Evolutionary conservation across 108 stramenopile species (phyloP).

Genomic region (Epithemia pelagica): DNA sequence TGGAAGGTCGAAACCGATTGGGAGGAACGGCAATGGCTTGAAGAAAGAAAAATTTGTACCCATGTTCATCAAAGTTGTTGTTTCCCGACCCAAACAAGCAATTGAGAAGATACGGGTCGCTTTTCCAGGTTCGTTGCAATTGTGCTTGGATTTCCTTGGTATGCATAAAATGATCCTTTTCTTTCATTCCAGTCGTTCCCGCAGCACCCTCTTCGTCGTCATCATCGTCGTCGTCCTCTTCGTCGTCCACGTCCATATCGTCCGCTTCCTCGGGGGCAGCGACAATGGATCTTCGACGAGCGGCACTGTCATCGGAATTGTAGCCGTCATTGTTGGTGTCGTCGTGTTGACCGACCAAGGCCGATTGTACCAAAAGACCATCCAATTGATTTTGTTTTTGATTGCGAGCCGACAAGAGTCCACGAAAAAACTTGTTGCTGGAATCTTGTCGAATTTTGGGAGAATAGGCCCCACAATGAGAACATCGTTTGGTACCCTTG

Average conservation of each 20-base stretch:
- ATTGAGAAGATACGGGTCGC: slow-evolving; percentile 49
- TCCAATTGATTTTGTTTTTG: slow-evolving; percentile 49
- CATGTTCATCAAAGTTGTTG: slow-evolving; percentile 24
- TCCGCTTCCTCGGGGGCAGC: slow-evolving; percentile 19
- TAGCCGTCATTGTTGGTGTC: slow-evolving; percentile 16
- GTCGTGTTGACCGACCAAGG: slow-evolving; percentile 19
- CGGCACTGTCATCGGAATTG: slow-evolving; percentile 22
- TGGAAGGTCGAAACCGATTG: slow-evolving; percentile 93
- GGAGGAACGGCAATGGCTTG: slow-evolving; percentile 90
- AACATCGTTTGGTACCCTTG: slow-evolving; percentile 57
- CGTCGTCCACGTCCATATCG: slow-evolving; percentile 24
- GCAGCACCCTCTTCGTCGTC: slow-evolving; percentile 40
- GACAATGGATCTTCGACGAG: slow-evolving; percentile 15
- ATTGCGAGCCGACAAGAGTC: slow-evolving; percentile 30
- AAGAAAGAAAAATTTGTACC: slow-evolving; percentile 82
- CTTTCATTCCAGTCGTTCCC: slow-evolving; percentile 27
- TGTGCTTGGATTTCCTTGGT: slow-evolving; percentile 91
- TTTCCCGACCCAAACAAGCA: slow-evolving; percentile 61
- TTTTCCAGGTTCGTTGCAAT: slow-evolving; percentile 80
- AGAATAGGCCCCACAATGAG: slow-evolving; percentile 81
- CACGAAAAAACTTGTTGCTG: slow-evolving; percentile 90
- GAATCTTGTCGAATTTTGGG: slow-evolving; percentile 93
- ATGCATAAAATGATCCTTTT: slow-evolving; percentile 70
- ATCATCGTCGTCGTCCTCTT: slow-evolving; percentile 16
- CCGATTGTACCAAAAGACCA: slow-evolving; percentile 56